A percentile compares a stretch with the other conserved stretches of the same genome.
Conservation (phyloP, 2,329 filamentous ascomycete species). For the Fusarium protoensiforme region DNA sequence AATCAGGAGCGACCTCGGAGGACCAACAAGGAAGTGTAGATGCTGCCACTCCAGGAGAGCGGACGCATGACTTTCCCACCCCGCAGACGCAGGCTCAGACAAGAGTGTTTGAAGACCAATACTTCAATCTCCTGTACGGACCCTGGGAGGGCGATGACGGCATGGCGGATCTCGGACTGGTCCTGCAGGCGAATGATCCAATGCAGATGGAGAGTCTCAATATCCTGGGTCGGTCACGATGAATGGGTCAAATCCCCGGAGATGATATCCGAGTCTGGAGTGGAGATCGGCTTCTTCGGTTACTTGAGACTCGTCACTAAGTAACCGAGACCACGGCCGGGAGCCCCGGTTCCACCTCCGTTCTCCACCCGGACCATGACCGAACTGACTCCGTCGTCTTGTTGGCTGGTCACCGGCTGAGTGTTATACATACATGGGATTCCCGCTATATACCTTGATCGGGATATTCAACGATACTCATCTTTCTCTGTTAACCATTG, state of each 20-base stretch:
- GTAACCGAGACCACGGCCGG: conserved; percentile 11
- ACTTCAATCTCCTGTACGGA: conserved; percentile 49
- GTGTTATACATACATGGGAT: not conserved
- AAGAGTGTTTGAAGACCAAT: conserved; percentile 49
- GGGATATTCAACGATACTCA: not conserved
- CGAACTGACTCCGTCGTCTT: not conserved
- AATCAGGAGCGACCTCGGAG: not conserved
- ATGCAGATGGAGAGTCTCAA: conserved; percentile 45
- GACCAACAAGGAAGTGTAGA: not conserved
- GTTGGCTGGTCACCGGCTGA: not conserved
- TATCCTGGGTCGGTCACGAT: conserved; percentile 45
- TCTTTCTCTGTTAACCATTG: not conserved
- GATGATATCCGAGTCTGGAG: not conserved
- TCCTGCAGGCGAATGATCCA: conserved; percentile 47
- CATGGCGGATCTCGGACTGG: conserved; percentile 48
- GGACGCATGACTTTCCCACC: conserved; percentile 16
- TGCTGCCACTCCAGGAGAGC: not conserved
- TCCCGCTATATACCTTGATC: not conserved
- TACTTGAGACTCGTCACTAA: conserved; percentile 16
- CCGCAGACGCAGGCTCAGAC: conserved; percentile 33
- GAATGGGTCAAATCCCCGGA: conserved; percentile 10
- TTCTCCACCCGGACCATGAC: conserved; percentile 2
- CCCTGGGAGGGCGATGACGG: conserved; percentile 51
- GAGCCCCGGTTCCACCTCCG: conserved; percentile 2
- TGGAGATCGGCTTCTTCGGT: conserved; percentile 19